Conservation (phyloP, 2,329 filamentous ascomycete species). For the Chaetomiaceae sp. region DNA sequence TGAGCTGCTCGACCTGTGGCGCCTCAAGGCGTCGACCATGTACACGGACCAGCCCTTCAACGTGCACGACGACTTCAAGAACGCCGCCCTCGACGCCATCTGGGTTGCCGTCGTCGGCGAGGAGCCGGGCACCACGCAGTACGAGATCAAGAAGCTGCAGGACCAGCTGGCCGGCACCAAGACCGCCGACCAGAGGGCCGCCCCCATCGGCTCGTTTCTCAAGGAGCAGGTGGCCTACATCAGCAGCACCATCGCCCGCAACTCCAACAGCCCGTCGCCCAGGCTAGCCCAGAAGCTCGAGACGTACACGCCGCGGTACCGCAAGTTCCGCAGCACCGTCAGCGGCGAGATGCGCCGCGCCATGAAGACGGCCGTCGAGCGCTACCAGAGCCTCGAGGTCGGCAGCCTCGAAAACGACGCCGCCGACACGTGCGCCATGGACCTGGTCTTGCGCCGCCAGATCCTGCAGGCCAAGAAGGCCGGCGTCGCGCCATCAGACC, state of each 20-base stretch:
- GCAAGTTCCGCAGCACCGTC: slow-evolving; percentile 21
- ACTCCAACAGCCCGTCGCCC: slow-evolving; percentile 7
- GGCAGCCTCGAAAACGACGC: slow-evolving; percentile 6
- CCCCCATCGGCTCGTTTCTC: slow-evolving; percentile 18
- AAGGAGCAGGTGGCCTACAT: slow-evolving; percentile 26
- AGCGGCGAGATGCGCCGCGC: slow-evolving; percentile 22
- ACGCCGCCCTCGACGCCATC: slow-evolving; percentile 35
- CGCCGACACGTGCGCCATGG: slow-evolving; percentile 18
- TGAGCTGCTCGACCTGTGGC: slow-evolving; percentile 30
- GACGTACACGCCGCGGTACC: slow-evolving; percentile 19
- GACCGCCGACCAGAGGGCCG: not conserved
- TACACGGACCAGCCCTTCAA: slow-evolving; percentile 28
- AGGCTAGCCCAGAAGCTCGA: slow-evolving; percentile 9
- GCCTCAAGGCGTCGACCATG: slow-evolving; percentile 20
- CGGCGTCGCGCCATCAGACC: slow-evolving; percentile 25
- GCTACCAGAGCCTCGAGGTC: slow-evolving; percentile 9
- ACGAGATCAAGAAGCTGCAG: slow-evolving; percentile 16
- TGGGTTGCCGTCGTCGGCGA: slow-evolving; percentile 35
- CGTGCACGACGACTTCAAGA: slow-evolving; percentile 32
- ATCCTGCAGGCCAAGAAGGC: slow-evolving; percentile 22
- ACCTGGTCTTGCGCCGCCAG: slow-evolving; percentile 15
- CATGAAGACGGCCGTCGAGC: slow-evolving; percentile 10
- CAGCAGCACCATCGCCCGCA: slow-evolving; percentile 16
- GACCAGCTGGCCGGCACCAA: not conserved
- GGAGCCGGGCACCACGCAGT: slow-evolving; percentile 28